These are phyloP conservation scores for Triglochin maritima DNA, from an alignment of 106 monocot genomes.

Conservation along the genomic window DNA sequence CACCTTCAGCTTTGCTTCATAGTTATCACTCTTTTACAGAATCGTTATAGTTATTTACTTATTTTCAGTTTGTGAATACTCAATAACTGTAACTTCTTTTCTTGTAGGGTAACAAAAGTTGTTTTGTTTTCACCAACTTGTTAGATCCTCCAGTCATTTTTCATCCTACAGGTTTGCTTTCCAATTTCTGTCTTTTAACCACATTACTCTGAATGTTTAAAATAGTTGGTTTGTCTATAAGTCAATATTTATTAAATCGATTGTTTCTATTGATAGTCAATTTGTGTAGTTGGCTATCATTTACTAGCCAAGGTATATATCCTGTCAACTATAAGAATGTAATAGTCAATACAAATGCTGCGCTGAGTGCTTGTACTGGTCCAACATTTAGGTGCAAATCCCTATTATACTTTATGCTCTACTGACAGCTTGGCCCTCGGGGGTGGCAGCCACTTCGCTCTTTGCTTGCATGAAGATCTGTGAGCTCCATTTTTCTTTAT, in stretches of 20 bases:
- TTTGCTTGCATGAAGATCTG: slow-evolving; percentile 93
- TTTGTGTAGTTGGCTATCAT: background rate
- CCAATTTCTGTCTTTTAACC: background rate
- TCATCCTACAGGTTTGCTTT: slow-evolving; percentile 68
- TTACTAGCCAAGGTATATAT: background rate
- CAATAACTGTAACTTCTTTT: background rate
- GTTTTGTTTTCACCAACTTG: slow-evolving; percentile 81
- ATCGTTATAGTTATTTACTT: too few species aligned
- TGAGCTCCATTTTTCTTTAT: slow-evolving; percentile 25
- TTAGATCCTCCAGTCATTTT: slow-evolving; percentile 60
- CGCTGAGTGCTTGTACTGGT: background rate
- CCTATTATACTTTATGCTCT: slow-evolving; percentile 79
- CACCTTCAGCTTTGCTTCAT: background rate
- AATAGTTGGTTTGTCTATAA: background rate
- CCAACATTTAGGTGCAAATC: slow-evolving; percentile 66
- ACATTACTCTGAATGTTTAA: background rate
- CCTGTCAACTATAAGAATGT: background rate
- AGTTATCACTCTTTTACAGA: too few species aligned
- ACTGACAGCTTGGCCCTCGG: slow-evolving; percentile 81
- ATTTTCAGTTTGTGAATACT: too few species aligned
- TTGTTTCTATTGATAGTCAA: background rate
- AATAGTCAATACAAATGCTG: background rate
- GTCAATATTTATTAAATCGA: background rate
- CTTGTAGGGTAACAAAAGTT: slow-evolving; percentile 65
- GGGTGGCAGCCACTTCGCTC: slow-evolving; percentile 91